phyloP scores from a whole-genome alignment of 306 rosid genomes.

The Amphicarpaea edgeworthii region DNA sequence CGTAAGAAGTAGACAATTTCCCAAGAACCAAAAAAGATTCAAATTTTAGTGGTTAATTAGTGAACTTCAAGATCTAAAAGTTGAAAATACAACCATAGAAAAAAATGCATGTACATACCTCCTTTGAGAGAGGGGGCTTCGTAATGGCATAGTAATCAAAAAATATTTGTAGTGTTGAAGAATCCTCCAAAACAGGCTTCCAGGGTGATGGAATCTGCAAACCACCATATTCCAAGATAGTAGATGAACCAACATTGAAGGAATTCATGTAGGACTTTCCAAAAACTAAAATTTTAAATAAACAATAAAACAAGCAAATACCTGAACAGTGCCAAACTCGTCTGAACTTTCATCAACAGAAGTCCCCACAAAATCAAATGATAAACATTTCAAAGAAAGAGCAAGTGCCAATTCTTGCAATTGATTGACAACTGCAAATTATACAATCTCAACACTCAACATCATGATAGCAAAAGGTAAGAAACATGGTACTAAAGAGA shows the following conservation, averaged over 20 bases:
- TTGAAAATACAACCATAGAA: constrained; percentile 36
- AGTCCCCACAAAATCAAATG: constrained; percentile 98
- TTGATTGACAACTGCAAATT: constrained; percentile 72
- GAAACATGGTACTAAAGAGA: constrained; percentile 30
- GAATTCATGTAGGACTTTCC: constrained; percentile 38
- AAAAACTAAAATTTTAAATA: constrained; percentile 20
- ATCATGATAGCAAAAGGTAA: constrained; percentile 19
- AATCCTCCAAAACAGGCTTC: constrained; percentile 93
- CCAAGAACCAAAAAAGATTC: constrained; percentile 1
- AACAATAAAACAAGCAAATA: constrained; percentile 44
- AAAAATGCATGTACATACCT: constrained; percentile 66
- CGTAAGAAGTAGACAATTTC: constrained; percentile 7
- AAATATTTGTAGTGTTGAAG: constrained; percentile 87
- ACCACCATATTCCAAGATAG: constrained; percentile 47
- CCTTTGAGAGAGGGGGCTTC: constrained; percentile 94
- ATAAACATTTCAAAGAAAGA: constrained; percentile 89
- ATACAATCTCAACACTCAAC: constrained; percentile 47
- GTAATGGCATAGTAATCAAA: constrained; percentile 93
- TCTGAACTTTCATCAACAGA: constrained; percentile 99
- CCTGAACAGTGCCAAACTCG: constrained; percentile 99
- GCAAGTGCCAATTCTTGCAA: constrained; percentile 98
- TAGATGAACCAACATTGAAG: constrained; percentile 32
- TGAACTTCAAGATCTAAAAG: constrained; percentile 4
- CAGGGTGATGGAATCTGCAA: constrained; percentile 94
- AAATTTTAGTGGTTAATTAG: constrained; percentile 12